Evolutionary conservation across 805 yeast genomes (phyloP).

Genomic region (Kurtzmaniella cleridarum): DNA sequence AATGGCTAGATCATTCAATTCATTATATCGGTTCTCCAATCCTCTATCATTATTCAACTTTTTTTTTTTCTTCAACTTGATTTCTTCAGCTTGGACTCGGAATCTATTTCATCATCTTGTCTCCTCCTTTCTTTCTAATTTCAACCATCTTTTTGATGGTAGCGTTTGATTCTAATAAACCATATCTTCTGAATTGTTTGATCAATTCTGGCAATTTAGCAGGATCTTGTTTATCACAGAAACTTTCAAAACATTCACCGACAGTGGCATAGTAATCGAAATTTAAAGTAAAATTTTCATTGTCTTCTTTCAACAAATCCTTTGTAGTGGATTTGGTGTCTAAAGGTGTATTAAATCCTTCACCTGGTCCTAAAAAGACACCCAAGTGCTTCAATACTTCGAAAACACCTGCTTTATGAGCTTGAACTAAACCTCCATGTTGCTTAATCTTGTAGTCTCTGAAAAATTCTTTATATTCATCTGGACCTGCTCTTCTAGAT

Average conservation of each 20-base stretch:
- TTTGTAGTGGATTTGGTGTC: conserved; percentile 31
- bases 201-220: conserved; percentile 38
- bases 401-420: conserved; percentile 69
- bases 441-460: conserved; percentile 58
- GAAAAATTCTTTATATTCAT: conserved; percentile 65
- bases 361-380: conserved; percentile 61
- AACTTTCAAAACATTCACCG: conserved; percentile 43
- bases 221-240: conserved; percentile 32
- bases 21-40: too few relatives aligned
- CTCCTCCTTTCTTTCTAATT: conserved; percentile 31
- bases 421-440: conserved; percentile 72
- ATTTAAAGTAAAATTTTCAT: conserved; percentile 45
- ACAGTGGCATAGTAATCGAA: conserved; percentile 51
- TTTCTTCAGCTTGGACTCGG: too few relatives aligned
- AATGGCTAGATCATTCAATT: too few relatives aligned
- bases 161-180: conserved; percentile 49
- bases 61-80: too few relatives aligned
- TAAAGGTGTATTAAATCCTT: conserved; percentile 70
- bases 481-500: conserved; percentile 63
- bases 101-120: conserved; percentile 3
- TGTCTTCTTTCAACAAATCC: conserved; percentile 28
- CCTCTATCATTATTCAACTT: too few relatives aligned
- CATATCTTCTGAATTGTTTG: conserved; percentile 63
- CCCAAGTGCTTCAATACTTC: conserved; percentile 56
- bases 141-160: conserved; percentile 33